These are phyloP conservation scores for Aspergillus incahuasiensis DNA, from an alignment of 495 filamentous ascomycete species.

Conservation along the genomic window DNA sequence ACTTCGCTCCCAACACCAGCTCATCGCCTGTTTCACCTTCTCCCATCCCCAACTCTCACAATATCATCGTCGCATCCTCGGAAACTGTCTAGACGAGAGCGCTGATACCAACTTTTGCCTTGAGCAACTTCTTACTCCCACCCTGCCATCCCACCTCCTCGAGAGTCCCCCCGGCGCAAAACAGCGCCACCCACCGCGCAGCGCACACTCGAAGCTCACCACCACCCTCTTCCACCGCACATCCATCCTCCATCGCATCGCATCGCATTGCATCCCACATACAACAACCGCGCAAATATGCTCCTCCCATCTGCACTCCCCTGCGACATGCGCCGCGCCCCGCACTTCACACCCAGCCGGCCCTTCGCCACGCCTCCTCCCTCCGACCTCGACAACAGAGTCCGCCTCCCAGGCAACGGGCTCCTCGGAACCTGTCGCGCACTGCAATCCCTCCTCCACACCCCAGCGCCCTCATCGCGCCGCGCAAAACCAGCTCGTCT, in stretches of 20 bases:
- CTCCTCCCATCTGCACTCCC: slow-evolving; percentile 67
- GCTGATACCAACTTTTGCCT: slow-evolving; percentile 16
- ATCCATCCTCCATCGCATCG: slow-evolving; percentile 4
- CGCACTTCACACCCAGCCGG: slow-evolving; percentile 53
- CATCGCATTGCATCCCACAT: not conserved
- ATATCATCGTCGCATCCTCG: slow-evolving; percentile 28
- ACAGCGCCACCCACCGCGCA: slow-evolving; percentile 20
- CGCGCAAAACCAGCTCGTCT: slow-evolving; percentile 40
- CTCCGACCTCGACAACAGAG: slow-evolving; percentile 38
- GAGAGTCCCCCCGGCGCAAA: slow-evolving; percentile 38
- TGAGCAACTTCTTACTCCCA: slow-evolving; percentile 19
- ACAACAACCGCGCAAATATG: slow-evolving; percentile 37
- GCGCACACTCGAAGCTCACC: slow-evolving; percentile 19
- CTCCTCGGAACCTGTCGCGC: slow-evolving; percentile 66
- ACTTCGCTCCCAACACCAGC: slow-evolving; percentile 16
- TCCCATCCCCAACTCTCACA: slow-evolving; percentile 10
- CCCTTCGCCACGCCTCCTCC: slow-evolving; percentile 61
- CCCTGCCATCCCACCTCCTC: slow-evolving; percentile 22
- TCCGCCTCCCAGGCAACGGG: slow-evolving; percentile 46
- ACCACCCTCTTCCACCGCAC: slow-evolving; percentile 5
- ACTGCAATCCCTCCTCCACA: slow-evolving; percentile 61
- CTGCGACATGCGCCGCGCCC: slow-evolving; percentile 58
- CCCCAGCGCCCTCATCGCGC: slow-evolving; percentile 35
- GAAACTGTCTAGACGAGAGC: slow-evolving; percentile 26
- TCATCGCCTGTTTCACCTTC: slow-evolving; percentile 15